phyloP scores from a whole-genome alignment of 2,329 filamentous ascomycete species.

The Daldinia sp. region DNA sequence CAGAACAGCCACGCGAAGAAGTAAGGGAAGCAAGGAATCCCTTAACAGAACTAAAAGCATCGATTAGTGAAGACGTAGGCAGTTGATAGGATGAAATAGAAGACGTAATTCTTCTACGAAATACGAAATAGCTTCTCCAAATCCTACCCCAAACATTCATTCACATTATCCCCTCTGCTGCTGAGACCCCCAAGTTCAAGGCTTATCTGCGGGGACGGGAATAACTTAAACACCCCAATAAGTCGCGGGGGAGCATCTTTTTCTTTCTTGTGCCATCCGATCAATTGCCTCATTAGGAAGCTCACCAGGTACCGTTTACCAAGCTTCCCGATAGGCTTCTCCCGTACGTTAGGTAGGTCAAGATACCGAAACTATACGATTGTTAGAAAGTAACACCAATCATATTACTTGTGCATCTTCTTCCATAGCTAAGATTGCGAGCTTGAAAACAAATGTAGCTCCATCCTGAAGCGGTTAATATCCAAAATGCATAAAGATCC shows the following conservation, averaged over 20 bases:
- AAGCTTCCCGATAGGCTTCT: constrained; percentile 16
- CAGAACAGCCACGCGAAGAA: neutral
- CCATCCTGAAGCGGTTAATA: neutral
- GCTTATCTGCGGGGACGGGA: constrained; percentile 28
- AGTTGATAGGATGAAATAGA: neutral
- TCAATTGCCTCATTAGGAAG: constrained; percentile 26
- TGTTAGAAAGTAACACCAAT: neutral
- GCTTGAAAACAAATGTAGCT: neutral
- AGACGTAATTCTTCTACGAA: neutral
- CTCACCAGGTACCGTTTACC: constrained; percentile 22
- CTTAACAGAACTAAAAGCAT: neutral
- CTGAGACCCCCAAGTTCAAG: constrained; percentile 2
- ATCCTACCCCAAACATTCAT: neutral
- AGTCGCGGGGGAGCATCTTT: neutral
- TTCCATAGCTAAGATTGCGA: neutral
- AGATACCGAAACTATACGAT: neutral
- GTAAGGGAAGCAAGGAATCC: neutral
- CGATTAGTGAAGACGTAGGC: neutral
- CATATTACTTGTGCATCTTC: neutral
- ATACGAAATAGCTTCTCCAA: neutral
- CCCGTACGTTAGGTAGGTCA: neutral
- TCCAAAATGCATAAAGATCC: neutral
- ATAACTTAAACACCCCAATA: neutral
- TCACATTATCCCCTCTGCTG: constrained; percentile 5
- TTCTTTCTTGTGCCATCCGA: neutral